Base-by-base conservation (phyloP, 768 basidiomycete species). In the Russula abietina region DNA sequence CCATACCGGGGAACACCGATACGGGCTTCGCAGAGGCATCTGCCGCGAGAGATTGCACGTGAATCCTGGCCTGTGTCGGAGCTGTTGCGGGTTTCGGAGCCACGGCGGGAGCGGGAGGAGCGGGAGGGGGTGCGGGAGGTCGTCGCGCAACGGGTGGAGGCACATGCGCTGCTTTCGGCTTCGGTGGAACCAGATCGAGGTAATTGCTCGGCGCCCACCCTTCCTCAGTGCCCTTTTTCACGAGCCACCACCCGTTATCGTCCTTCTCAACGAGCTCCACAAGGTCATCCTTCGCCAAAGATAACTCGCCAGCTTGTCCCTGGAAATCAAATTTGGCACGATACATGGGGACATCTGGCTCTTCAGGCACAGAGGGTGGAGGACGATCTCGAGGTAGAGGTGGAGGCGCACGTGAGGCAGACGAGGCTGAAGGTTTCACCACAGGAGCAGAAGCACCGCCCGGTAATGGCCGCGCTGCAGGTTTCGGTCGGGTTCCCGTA, bases 221-320 rank as follows among this genome's bases (percentile, higher is more conserved):
- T 71, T 98, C 93, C 19, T 77, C 75, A 2, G 82, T 82, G 57
- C 80, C 81, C 74, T 89, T 93, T 80, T 88, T 91, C 60, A 98
- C 88, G 36, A 97, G 80, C 96, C 97, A 98, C 97, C 97, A 99
- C 3, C 96, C 97, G 69, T 96, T 96, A 63, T 94, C 85, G 71
- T 88, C 87, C 72, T 97, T 93, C 77, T 96, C 88, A 36, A 94
- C 79, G 22, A 98, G 78, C 75, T 98, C 95, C 1, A 98, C 91
- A 3, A 90, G 61, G 64, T 98, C 97, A 69, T 94, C 97, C 74
- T 98, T 98, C 67, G 81, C 82, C 56, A 99, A 74, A 7, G 85
- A 78, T 81, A 98, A 87, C 74, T 99, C 97, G 14, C 95, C 95
- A 38, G 88, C 87, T 74, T 98, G 91, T 2, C 94, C 95, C 41